Conservation (phyloP, 257 asterid species). For the Handroanthus guayacan region DNA sequence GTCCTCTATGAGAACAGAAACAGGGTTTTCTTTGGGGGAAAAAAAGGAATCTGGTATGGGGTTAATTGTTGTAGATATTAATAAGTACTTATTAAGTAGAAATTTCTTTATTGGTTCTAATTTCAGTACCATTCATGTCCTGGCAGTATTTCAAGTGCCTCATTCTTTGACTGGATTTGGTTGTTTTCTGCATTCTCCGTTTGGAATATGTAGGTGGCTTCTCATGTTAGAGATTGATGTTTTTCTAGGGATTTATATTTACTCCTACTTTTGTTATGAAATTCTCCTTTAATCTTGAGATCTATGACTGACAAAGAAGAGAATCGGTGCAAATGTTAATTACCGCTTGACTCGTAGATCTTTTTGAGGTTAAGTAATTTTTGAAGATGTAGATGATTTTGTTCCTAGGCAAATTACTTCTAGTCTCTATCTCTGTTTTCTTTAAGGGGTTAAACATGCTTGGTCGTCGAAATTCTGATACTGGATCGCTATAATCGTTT, state of each 20-base stretch:
- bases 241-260: neutral
- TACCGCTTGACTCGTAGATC: constrained; percentile 12
- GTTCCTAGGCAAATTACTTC: neutral
- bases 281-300: constrained; percentile 16
- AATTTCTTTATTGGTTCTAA: constrained; percentile 16
- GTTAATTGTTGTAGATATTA: constrained; percentile 25
- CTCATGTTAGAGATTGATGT: constrained; percentile 11
- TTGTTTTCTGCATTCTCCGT: neutral
- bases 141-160: neutral
- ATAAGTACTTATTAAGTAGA: constrained; percentile 29
- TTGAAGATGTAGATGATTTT: neutral
- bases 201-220: neutral
- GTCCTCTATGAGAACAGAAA: neutral
- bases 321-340: neutral
- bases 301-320: neutral
- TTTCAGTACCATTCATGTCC: constrained; percentile 11
- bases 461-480: neutral
- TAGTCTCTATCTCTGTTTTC: neutral
- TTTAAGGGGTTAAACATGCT: neutral
- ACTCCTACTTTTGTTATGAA: neutral
- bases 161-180: neutral
- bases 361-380: neutral
- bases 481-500: constrained; percentile 11
- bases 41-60: neutral
- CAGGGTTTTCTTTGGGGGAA: neutral